Base-by-base conservation (phyloP, 345 rosid genomes). In the Acer negundo region DNA sequence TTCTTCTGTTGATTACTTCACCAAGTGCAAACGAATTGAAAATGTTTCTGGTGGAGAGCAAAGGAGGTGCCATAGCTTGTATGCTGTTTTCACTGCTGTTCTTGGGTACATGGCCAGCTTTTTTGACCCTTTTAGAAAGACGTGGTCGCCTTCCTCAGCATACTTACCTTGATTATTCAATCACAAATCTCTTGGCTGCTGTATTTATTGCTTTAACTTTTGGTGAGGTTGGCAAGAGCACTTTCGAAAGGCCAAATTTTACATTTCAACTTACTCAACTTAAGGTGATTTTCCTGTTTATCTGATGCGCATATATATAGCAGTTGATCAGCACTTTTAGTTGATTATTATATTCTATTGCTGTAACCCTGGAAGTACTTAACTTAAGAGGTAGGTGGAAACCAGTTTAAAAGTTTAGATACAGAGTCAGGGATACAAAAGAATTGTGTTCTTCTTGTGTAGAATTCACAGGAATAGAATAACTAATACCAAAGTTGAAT, bases 61-160 rank as follows among this genome's bases (percentile, higher is more conserved):
- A 91, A 87, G 95, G 83, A 72, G 98, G 94, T 56, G 98, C 95
- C 65, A 89, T 94, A 58, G 77, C 72, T 74, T 93, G 98, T 70
- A 87, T 93, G 90, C 74, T 88, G 67, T 81, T 93, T 7, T 85
- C 95, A 65, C 82, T 94, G 47, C 69, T 89, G 68, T 91, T 90
- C 82, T 77, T 94, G 75, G 97, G 98, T 24, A 93, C 97, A 75
- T 94, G 95, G 95, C 98, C 97, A 74, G 98, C 94, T 77, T 11
- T 93, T 40, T 49, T 94, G 80, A 88, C 94, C 73, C 91, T 91
- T 11, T 86, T 94, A 8, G 97, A 94, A 81, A 79, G 97, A 61
- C 85, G 94, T 35, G 98, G 97, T 3, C 92, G 97, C 26, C 97
- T 90, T 71, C 97, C 98, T 74, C 98, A 93, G 69, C 97, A 94